Conservation (phyloP, 331 rosid species). For the Malus hybrid region DNA sequence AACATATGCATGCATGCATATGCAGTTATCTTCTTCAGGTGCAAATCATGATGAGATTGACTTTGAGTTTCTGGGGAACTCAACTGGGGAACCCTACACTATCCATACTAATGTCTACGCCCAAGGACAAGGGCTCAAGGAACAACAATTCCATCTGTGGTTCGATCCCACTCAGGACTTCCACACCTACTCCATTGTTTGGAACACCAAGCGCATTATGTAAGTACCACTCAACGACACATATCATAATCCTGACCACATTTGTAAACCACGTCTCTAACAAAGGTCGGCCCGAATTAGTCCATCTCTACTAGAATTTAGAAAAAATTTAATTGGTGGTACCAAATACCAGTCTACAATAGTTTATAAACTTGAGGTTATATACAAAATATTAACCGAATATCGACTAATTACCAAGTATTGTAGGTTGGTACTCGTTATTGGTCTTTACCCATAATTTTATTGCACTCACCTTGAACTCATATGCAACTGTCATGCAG, state of each 20-base stretch:
- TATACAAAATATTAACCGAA: too few relatives aligned
- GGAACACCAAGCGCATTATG: constrained; percentile 46
- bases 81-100: constrained; percentile 44
- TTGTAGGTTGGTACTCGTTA: too few relatives aligned
- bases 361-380: background rate
- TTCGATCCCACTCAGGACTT: constrained; percentile 51
- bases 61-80: constrained; percentile 55
- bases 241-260: background rate
- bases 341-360: background rate
- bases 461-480: background rate
- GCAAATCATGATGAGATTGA: constrained; percentile 52
- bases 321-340: background rate
- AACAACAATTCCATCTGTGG: constrained; percentile 53
- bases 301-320: too few relatives aligned
- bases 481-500: constrained; percentile 17
- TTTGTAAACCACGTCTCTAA: too few relatives aligned
- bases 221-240: background rate
- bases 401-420: too few relatives aligned
- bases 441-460: background rate
- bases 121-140: constrained; percentile 44
- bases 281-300: too few relatives aligned
- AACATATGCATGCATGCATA: background rate
- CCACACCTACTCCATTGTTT: constrained; percentile 49
- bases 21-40: constrained; percentile 49
- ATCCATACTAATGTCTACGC: constrained; percentile 50